Evolutionary conservation across 2,329 filamentous ascomycete species (phyloP).

Genomic region (Penicillium sp.): DNA sequence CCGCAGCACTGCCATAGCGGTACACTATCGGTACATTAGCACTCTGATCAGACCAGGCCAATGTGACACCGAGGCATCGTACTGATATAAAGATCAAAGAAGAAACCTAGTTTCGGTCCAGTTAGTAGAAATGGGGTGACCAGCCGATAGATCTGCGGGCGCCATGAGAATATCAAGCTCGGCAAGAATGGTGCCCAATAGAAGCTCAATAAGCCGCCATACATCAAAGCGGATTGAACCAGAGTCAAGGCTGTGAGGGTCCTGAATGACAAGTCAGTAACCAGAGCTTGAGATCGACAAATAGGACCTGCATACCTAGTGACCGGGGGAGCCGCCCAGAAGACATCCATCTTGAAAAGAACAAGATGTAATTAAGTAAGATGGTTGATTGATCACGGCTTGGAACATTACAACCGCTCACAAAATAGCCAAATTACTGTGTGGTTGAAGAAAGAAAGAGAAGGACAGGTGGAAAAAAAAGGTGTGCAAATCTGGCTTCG

Average conservation of each 20-base stretch:
- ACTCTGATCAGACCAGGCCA: constrained; percentile 14
- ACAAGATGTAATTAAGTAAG: constrained; percentile 4
- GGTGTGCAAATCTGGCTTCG: constrained; percentile 14
- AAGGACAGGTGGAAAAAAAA: constrained; percentile 18
- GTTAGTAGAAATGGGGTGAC: constrained; percentile 53
- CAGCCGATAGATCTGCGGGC: constrained; percentile 54
- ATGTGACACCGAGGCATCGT: constrained; percentile 26
- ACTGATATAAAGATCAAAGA: constrained; percentile 68
- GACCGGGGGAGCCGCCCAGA: constrained; percentile 59
- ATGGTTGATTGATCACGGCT: constrained; percentile 8
- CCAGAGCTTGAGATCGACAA: constrained; percentile 30
- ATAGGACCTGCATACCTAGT: constrained; percentile 47
- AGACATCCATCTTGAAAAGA: constrained; percentile 46
- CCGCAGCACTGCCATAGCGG: constrained; percentile 66
- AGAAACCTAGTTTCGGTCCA: constrained; percentile 47
- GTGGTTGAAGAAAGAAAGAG: constrained; percentile 6
- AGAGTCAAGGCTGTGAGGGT: constrained; percentile 59
- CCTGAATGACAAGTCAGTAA: constrained; percentile 45
- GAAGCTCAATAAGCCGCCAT: constrained; percentile 49
- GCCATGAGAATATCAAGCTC: constrained; percentile 46
- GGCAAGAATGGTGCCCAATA: constrained; percentile 48
- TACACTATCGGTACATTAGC: constrained; percentile 50
- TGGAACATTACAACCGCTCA: constrained; percentile 12
- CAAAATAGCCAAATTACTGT: constrained; percentile 3
- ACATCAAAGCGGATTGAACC: constrained; percentile 52